Base-by-base conservation (phyloP, 352 stramenopile species). In the Achlya hypogyna region DNA sequence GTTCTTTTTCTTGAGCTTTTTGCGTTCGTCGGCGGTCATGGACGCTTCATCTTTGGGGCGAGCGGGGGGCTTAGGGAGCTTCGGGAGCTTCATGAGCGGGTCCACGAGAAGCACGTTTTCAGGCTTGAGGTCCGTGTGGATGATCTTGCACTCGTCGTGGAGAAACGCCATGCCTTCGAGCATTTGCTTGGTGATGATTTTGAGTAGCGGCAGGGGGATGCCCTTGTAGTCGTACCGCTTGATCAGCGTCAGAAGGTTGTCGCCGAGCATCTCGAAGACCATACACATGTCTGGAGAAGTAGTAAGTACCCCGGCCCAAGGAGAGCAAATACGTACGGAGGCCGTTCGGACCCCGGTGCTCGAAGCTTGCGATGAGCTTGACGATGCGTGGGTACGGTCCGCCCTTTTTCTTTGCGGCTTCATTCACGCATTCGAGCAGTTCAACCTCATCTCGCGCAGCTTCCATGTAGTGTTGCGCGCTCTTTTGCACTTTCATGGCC, bases 61-160 rank as follows among this genome's bases (percentile, higher is more conserved):
- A 23, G 53, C 62, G 38, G 18, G 47, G 28, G 25, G 18, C 54
- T 60, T 1, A 34, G 77, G 75, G 47, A 94, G 74, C 35, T 79
- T 79, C 0, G 82, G 81, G 9, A 94, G 72, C 22, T 86, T 81
- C 6, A 82, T 82, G 28, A 94, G 88, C 14, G 70, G 76, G 63
- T 87, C 75, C 51, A 74, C 93, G 1, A 99, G 75, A 45, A 99
- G 72, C 23, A 99, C 92, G 75, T 99, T 99, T 77, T 99, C 97
- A 0, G 97, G 97, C 72, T 99, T 99, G 5, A 99, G 76, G 82
- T 99, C 97, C 5, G 97, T 99, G 82, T 99, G 97, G 76, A 99
- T 99, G 71, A 99, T 99, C 63, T 96, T 71, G 78, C 97, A 99
- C 69, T 98, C 89, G 52, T 86, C 54, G 74, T 99, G 97, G 16